These are phyloP conservation scores for Alternaria panax DNA, from an alignment of 2,329 filamentous ascomycete genomes.

Conservation along the genomic window DNA sequence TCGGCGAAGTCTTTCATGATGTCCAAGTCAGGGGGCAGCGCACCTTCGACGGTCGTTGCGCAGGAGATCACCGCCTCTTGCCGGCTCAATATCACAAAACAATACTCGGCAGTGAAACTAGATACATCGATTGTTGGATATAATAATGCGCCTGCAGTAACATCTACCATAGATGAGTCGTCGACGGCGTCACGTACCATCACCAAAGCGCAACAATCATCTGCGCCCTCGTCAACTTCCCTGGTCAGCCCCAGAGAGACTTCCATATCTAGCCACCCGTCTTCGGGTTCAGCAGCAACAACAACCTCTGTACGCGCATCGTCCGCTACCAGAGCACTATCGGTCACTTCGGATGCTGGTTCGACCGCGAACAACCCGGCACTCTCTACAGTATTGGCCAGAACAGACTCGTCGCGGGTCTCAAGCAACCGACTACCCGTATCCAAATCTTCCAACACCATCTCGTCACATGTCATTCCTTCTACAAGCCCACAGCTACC, in stretches of 20 bases:
- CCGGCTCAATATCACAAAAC: neutral
- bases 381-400: neutral
- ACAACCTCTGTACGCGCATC: neutral
- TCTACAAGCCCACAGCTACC: neutral
- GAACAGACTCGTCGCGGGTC: neutral
- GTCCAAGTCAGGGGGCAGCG: neutral
- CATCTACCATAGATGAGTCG: neutral
- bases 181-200: neutral
- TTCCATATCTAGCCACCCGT: neutral
- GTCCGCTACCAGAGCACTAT: neutral
- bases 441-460: too few relatives aligned
- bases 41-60: neutral
- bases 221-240: neutral
- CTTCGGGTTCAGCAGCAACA: neutral
- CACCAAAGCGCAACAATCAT: neutral
- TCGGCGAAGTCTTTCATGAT: neutral
- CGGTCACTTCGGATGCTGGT: neutral
- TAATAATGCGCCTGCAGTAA: neutral
- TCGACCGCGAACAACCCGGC: neutral
- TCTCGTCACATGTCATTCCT: neutral
- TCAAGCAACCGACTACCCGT: neutral
- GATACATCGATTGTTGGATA: neutral
- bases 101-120: neutral
- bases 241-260: neutral
- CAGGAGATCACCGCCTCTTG: neutral